Percentiles rank a stretch among this genome's conserved stretches.
Evolutionary conservation across 495 filamentous ascomycete genomes (phyloP).

Genomic region (Bombardia bombarda): DNA sequence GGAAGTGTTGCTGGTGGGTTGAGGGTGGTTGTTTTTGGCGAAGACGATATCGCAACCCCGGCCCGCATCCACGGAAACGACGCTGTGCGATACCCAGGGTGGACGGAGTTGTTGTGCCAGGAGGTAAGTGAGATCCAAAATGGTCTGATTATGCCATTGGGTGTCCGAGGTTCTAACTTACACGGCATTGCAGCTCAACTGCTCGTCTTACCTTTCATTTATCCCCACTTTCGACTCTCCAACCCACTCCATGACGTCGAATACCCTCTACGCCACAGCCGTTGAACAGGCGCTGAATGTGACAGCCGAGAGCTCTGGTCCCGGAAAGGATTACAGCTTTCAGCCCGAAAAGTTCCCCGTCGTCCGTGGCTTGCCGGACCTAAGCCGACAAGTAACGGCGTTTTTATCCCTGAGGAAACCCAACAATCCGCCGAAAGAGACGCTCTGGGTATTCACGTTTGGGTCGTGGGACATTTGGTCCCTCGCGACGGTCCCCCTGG

Average conservation of each 20-base stretch:
- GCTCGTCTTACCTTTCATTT: constrained; percentile 23
- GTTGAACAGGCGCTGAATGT: constrained; percentile 7
- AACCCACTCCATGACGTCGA: constrained; percentile 21
- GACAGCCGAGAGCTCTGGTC: constrained; percentile 10
- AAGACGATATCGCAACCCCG: constrained; percentile 22
- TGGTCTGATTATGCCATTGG: constrained; percentile 1
- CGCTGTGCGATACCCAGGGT: constrained; percentile 7
- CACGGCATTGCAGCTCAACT: constrained; percentile 31
- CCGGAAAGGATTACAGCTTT: constrained; percentile 29
- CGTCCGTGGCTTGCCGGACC: constrained; percentile 22
- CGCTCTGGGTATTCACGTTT: constrained; percentile 37
- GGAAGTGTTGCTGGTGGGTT: constrained; percentile 5
- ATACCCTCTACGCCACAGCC: constrained; percentile 22
- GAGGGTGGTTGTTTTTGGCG: constrained; percentile 27
- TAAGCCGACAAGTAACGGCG: constrained; percentile 30
- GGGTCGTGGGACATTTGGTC: constrained; percentile 43
- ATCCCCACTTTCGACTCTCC: constrained; percentile 16
- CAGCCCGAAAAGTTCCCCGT: constrained; percentile 24
- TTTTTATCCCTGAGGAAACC: constrained; percentile 27
- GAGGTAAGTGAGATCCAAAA: constrained; percentile 10
- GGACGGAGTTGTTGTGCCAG: constrained; percentile 21
- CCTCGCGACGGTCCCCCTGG: constrained; percentile 32
- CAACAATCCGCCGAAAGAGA: constrained; percentile 22
- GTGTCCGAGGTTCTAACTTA: constrained; percentile 1
- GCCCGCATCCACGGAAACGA: constrained; percentile 6